phyloP scores from a whole-genome alignment of 768 basidiomycete genomes.

The Leccinum variicolor region DNA sequence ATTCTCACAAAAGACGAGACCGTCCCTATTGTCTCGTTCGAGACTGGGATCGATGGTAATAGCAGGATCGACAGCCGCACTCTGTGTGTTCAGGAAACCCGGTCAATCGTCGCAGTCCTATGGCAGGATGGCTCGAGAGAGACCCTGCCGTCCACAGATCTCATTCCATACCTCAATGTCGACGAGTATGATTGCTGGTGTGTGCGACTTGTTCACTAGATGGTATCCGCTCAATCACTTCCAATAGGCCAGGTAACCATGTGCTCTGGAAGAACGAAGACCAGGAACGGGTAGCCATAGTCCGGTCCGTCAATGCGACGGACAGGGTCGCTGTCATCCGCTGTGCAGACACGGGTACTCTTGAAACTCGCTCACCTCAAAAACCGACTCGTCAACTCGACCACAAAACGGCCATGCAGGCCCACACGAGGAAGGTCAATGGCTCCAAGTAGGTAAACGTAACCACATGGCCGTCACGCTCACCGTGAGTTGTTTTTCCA shows the following conservation, averaged over 20 bases:
- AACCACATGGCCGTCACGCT: constrained; percentile 74
- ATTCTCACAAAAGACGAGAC: constrained; percentile 47
- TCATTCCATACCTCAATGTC: constrained; percentile 81
- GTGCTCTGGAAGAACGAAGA: constrained; percentile 82
- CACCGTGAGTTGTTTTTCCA: constrained; percentile 51
- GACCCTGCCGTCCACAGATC: constrained; percentile 52
- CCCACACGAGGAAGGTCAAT: constrained; percentile 60
- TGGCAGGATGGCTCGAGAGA: constrained; percentile 88
- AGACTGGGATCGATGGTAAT: constrained; percentile 42
- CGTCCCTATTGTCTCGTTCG: constrained; percentile 60
- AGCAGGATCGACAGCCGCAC: constrained; percentile 51
- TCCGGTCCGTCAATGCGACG: constrained; percentile 71
- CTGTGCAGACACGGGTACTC: constrained; percentile 48
- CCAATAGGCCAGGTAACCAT: constrained; percentile 82
- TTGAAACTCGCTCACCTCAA: constrained; percentile 58
- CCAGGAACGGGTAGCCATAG: constrained; percentile 60
- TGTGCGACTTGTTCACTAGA: constrained; percentile 21
- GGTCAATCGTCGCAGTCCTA: constrained; percentile 65
- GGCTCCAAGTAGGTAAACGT: constrained; percentile 91
- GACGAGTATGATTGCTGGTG: constrained; percentile 93
- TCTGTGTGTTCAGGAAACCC: constrained; percentile 65
- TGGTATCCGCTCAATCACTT: constrained; percentile 7
- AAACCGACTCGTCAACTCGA: constrained; percentile 21
- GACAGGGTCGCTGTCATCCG: constrained; percentile 70
- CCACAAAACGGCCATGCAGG: constrained; percentile 8